A percentile compares a stretch with the other conserved stretches of the same genome.
phyloP scores from a whole-genome alignment of 2,329 filamentous ascomycete species.

The Colletotrichum chrysophilum region DNA sequence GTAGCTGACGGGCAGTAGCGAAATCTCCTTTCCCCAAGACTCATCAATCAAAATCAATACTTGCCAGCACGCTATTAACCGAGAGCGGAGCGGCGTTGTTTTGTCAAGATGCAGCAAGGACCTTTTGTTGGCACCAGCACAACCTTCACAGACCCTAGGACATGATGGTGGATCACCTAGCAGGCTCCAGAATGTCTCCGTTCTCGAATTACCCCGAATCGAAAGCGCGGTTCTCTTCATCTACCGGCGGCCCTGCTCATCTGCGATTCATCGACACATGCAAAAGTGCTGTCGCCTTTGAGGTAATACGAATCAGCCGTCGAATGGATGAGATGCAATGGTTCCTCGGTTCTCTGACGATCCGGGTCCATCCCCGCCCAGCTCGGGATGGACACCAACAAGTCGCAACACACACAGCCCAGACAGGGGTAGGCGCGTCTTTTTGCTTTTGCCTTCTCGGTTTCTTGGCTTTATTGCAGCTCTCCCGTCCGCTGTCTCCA shows the following conservation, averaged over 20 bases:
- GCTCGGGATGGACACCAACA: not conserved
- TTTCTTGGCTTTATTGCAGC: not conserved
- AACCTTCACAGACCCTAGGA: not conserved
- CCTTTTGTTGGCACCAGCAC: conserved; percentile 3
- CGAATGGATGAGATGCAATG: not conserved
- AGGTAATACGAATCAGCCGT: not conserved
- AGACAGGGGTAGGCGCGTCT: not conserved
- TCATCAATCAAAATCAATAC: not conserved
- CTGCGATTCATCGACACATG: not conserved
- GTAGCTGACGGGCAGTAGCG: not conserved
- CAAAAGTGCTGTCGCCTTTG: not conserved
- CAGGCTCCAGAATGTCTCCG: not conserved
- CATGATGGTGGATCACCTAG: not conserved
- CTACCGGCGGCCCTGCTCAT: not conserved
- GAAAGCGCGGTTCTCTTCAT: not conserved
- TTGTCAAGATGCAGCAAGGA: not conserved
- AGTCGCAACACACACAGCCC: not conserved
- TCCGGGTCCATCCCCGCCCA: not conserved
- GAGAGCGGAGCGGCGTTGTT: not conserved
- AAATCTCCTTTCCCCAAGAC: not conserved
- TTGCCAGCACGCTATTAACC: not conserved
- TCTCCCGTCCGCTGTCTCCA: not conserved
- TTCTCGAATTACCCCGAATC: not conserved
- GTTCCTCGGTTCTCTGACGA: not conserved
- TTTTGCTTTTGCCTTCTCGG: not conserved